phyloP scores from a whole-genome alignment of 2,329 filamentous ascomycete genomes.

The Parafenestella ontariensis region DNA sequence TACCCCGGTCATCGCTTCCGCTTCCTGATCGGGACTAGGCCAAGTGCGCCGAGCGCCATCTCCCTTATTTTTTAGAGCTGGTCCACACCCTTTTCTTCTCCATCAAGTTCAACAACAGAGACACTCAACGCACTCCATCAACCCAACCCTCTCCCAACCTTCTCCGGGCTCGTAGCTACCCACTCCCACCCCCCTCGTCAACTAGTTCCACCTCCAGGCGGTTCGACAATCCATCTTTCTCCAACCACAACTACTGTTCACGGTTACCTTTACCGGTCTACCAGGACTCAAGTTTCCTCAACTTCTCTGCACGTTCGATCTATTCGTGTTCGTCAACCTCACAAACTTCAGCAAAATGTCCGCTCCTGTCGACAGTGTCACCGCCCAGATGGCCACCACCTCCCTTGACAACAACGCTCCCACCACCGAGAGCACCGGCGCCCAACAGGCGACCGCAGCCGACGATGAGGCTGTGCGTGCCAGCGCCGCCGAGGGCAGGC shows the following conservation, averaged over 20 bases:
- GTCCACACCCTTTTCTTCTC: slow-evolving; percentile 35
- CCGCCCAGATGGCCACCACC: slow-evolving; percentile 72
- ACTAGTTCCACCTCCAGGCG: slow-evolving; percentile 57
- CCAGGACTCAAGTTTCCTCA: slow-evolving; percentile 55
- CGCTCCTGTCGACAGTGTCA: slow-evolving; percentile 79
- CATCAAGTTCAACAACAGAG: slow-evolving; percentile 44
- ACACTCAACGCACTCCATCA: slow-evolving; percentile 38
- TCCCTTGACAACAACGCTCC: slow-evolving; percentile 65
- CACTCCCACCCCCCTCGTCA: slow-evolving; percentile 60
- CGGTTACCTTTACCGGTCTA: slow-evolving; percentile 49
- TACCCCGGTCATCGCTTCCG: slow-evolving; percentile 31
- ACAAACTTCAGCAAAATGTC: slow-evolving; percentile 76
- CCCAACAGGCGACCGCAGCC: slow-evolving; percentile 72
- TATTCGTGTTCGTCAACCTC: slow-evolving; percentile 64
- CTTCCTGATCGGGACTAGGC: slow-evolving; percentile 35
- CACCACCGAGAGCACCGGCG: slow-evolving; percentile 58
- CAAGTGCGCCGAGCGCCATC: slow-evolving; percentile 29
- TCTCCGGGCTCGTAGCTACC: slow-evolving; percentile 58
- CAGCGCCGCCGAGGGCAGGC: slow-evolving; percentile 97
- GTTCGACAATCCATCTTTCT: slow-evolving; percentile 52
- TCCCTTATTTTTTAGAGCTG: slow-evolving; percentile 28
- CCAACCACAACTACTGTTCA: slow-evolving; percentile 44
- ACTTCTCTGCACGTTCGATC: slow-evolving; percentile 40
- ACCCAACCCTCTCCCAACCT: slow-evolving; percentile 39
- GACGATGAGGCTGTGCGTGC: slow-evolving; percentile 91